Evolutionary conservation across 768 basidiomycete species (phyloP).

Genomic region (Jaapia argillacea): DNA sequence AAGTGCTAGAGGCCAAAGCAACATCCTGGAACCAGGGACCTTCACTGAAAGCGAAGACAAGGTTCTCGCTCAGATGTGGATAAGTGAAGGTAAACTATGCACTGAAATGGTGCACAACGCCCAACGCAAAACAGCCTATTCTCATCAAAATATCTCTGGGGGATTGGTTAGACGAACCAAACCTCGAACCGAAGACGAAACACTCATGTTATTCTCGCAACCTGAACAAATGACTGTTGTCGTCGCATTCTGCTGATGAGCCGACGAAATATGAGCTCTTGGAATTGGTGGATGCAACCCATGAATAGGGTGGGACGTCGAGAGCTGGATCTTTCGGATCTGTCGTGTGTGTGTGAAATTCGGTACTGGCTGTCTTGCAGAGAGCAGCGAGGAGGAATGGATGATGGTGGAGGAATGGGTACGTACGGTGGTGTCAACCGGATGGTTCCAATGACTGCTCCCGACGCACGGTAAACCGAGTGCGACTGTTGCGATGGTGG

Average conservation of each 20-base stretch:
- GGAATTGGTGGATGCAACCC: slow-evolving; percentile 15
- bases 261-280: slow-evolving; percentile 30
- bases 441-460: neutral
- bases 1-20: slow-evolving; percentile 14
- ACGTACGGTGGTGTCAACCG: neutral
- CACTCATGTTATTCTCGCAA: slow-evolving; percentile 17
- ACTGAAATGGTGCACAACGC: slow-evolving; percentile 15
- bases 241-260: slow-evolving; percentile 12
- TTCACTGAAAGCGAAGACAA: too few species aligned
- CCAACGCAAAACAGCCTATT: slow-evolving; percentile 11
- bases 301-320: slow-evolving; percentile 10
- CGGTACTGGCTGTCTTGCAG: neutral
- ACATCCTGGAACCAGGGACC: slow-evolving; percentile 16
- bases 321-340: slow-evolving; percentile 11
- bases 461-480: slow-evolving; percentile 16
- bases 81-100: neutral
- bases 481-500: slow-evolving; percentile 7
- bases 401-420: neutral
- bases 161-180: neutral
- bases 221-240: slow-evolving; percentile 17
- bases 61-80: neutral
- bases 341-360: slow-evolving; percentile 6
- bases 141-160: slow-evolving; percentile 16
- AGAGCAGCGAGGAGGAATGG: neutral
- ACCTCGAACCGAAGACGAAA: neutral